Evolutionary conservation across 208 protist species (phyloP), one percentile per base, ranked within the genome.

Genomic region (Crithidia mellificae): DNA sequence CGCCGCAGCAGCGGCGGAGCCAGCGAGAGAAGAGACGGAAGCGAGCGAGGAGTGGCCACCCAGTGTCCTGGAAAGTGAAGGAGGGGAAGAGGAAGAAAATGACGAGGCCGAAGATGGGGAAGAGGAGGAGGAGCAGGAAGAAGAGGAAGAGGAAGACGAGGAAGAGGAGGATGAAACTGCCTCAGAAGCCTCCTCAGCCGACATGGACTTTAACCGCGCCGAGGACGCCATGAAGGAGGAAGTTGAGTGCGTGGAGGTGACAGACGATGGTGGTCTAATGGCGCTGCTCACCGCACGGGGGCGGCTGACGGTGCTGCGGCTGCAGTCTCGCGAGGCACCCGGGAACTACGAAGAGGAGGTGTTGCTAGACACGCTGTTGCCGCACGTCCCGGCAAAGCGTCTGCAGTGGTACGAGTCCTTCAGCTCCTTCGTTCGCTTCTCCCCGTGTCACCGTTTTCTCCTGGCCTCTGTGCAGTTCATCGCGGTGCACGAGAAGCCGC

Each of bases 271-370:
- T 19, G 64, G 68, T 7, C 64, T 94, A 2, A 36, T 94, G 24
- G 88, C 88, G 8, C 62, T 94, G 24, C 72, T 94, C 50, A 91
- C 85, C 4, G 85, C 88, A 61, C 78, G 75, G 46, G 85, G 78
- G 9, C 70, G 77, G 44, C 75, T 94, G 38, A 77, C 84, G 6
- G 85, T 91, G 7, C 88, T 81, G 41, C 71, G 77, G 6, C 64
- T 88, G 52, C 80, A 77, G 34, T 34, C 54, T 1, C 74, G 56
- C n/a, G 65, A 56, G 54, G 44, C 49, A 12, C 0, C 24, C 19
- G 20, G 11, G 49, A 44, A 36, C 25, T 88, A 87, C 68, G 72
- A 70, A 20, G 84, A 91, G 53, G 57, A 81, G 49, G 54, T 89
- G 25, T 46, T 91, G 11, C 44, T 91, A 0, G 74, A 89, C 58